A percentile compares a stretch with the other conserved stretches of the same genome.
Evolutionary conservation across 257 asterid species (phyloP).

Genomic region (Salvia rosmarinus): DNA sequence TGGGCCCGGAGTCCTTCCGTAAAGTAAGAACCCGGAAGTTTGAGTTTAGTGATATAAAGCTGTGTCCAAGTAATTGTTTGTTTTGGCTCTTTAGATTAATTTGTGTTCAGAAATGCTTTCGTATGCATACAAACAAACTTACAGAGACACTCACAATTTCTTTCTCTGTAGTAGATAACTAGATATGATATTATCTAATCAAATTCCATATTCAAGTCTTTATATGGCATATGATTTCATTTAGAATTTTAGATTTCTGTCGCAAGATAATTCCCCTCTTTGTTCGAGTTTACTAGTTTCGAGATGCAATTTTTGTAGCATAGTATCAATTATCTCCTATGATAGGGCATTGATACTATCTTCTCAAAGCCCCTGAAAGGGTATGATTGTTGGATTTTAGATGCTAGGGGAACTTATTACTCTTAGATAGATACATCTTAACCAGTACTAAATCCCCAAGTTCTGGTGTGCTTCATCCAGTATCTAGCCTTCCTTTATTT

Average conservation of each 20-base stretch:
- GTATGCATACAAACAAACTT: background rate
- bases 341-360: background rate
- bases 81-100: background rate
- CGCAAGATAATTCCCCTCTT: too few species aligned
- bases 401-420: background rate
- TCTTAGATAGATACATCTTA: background rate
- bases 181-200: constrained; percentile 16
- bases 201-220: constrained; percentile 12
- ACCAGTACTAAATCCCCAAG: background rate
- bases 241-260: too few species aligned
- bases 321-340: background rate
- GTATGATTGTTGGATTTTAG: constrained; percentile 12
- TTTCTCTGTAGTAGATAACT: constrained; percentile 26
- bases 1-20: constrained; percentile 99
- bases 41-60: constrained; percentile 8
- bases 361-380: background rate
- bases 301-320: background rate
- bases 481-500: constrained; percentile 20
- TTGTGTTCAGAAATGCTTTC: constrained; percentile 1
- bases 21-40: constrained; percentile 60
- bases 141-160: background rate
- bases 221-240: too few species aligned
- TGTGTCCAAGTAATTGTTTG: constrained; percentile 20
- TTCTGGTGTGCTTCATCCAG: constrained; percentile 3
- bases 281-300: constrained; percentile 1